Evolutionary conservation across 2,329 filamentous ascomycete genomes (phyloP), one percentile per base, ranked within the genome.

Genomic region (Colletotrichum sublineola): DNA sequence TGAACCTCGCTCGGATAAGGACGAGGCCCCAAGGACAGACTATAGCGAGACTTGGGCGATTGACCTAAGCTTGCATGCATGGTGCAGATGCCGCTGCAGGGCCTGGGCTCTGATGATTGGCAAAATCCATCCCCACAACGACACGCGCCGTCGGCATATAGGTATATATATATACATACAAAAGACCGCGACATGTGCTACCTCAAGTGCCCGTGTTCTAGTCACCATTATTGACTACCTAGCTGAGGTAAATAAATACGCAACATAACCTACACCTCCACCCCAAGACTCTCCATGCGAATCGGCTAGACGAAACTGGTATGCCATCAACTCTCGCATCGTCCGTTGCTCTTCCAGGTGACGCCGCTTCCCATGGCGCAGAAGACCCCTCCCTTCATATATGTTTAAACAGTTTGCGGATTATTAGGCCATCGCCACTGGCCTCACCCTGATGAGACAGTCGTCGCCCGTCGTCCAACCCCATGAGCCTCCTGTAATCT

Each of bases 241-340:
- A 12, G 46, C 20, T n/a, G 38, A 56, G 9, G 52, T 56, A 24
- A 42, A 44, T 20, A 20, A 8, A 14, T 42, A 42, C 24, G 24
- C 24, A 42, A 63, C 18, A 36, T 61, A 33, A 20, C 50, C 56
- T 48, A 60, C 53, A 57, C 65, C 66, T 70, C 44, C 44, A 46
- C 7, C 44, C 70, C 70, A 69, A 24, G 46, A 69, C 60, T 60
- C 70, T 67, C 67, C 33, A 73, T 55, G 60, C 66, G 53, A 61
- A 55, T 48, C 33, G 15, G 61, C 18, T 55, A 38, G 58, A 66
- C 70, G 60, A 61, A 73, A 44, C 33, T 56, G 55, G 55, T 70
- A 65, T 65, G 7, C 65, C 18, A 68, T 44, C 53, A 61, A 69
- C 53, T 61, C 50, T 56, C 55, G 20, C 38, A 20, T 42, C 55